Percentiles rank a stretch among this genome's conserved stretches.
Evolutionary conservation across 2,329 filamentous ascomycete species (phyloP).

Genomic region (Tolypocladium endophyticum): DNA sequence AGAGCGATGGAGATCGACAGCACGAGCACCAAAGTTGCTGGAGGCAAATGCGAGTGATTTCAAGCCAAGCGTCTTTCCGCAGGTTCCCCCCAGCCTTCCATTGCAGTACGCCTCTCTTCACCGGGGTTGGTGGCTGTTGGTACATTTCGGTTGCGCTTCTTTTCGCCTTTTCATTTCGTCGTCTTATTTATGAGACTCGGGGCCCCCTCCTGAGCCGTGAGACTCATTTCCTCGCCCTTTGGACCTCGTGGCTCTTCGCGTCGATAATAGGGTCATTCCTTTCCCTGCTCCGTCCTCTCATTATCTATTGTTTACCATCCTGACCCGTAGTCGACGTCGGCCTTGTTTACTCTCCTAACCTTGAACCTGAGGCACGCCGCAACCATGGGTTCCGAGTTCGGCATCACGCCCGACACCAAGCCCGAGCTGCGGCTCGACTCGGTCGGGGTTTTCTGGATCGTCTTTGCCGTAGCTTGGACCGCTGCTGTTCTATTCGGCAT

Average conservation of each 20-base stretch:
- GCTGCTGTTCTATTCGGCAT: slow-evolving; percentile 26
- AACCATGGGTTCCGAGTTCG: slow-evolving; percentile 20
- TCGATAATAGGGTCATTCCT: background rate
- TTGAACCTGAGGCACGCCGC: background rate
- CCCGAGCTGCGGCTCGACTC: slow-evolving; percentile 22
- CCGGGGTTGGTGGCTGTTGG: background rate
- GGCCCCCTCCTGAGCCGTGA: background rate
- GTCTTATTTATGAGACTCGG: background rate
- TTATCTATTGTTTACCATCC: background rate
- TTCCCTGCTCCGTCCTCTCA: background rate
- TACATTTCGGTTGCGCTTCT: background rate
- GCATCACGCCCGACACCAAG: slow-evolving; percentile 18
- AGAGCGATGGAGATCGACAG: background rate
- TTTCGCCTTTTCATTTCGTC: background rate
- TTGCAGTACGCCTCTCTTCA: background rate
- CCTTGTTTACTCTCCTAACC: background rate
- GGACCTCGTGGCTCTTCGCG: background rate
- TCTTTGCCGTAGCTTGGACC: slow-evolving; percentile 27
- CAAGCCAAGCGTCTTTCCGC: background rate
- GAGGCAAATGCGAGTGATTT: background rate
- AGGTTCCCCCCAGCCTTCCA: background rate
- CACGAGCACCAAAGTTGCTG: background rate
- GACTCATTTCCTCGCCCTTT: background rate
- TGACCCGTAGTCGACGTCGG: background rate
- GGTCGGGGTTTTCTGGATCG: slow-evolving; percentile 30